Percentiles rank a stretch among this genome's conserved stretches.
Evolutionary conservation across 106 monocot species (phyloP).

Genomic region (Agapanthus africanus): DNA sequence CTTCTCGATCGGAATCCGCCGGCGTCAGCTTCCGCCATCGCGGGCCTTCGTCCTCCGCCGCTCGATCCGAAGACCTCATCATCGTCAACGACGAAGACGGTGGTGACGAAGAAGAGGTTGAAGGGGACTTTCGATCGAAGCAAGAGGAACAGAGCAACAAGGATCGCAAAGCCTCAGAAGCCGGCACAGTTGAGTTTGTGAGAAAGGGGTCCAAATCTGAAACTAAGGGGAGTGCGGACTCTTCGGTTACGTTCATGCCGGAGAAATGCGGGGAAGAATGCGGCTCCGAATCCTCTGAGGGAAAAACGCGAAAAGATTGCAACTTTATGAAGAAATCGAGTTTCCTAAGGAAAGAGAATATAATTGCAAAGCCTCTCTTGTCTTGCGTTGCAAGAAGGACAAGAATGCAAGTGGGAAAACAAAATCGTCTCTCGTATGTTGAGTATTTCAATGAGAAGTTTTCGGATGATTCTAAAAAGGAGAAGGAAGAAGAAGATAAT

Average conservation of each 20-base stretch:
- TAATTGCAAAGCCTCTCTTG: not conserved
- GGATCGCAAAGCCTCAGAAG: not conserved
- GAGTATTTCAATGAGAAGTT: slow-evolving; percentile 3
- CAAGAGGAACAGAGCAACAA: not conserved
- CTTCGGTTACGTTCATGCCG: not conserved
- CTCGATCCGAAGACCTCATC: not conserved
- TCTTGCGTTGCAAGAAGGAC: slow-evolving; percentile 1
- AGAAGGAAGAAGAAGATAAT: not conserved
- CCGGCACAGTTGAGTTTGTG: not conserved
- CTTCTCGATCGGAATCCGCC: not conserved
- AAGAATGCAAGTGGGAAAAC: no score
- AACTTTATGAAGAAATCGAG: no score
- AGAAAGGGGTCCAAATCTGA: not conserved
- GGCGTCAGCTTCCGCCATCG: not conserved
- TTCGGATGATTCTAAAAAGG: not conserved
- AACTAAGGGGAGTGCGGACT: not conserved
- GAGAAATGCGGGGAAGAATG: not conserved
- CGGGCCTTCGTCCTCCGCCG: not conserved
- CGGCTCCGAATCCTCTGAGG: not conserved
- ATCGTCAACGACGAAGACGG: not conserved
- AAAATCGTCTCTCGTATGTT: not conserved
- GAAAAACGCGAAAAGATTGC: not conserved
- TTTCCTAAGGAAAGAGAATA: not conserved
- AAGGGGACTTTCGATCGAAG: not conserved
- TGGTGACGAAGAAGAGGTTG: not conserved